A percentile compares a stretch with the other conserved stretches of the same genome.
phyloP scores from a whole-genome alignment of 2,329 filamentous ascomycete genomes.

The Hypoxylon sp. region DNA sequence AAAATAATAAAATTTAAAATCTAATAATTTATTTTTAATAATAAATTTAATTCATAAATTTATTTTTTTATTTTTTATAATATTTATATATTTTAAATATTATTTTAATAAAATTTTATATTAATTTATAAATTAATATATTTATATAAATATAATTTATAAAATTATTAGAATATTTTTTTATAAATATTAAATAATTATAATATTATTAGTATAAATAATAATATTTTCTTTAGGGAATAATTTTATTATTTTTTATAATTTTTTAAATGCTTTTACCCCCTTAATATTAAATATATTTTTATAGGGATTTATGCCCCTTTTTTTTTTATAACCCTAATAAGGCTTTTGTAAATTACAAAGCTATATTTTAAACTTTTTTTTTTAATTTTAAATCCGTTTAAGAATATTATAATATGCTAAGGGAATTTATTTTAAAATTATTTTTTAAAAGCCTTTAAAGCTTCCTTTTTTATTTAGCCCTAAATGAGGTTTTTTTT shows the following conservation, averaged over 20 bases:
- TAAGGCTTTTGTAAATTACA: neutral
- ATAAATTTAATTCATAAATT: neutral
- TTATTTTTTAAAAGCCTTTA: conserved; percentile 1
- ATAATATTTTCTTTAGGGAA: neutral
- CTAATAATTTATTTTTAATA: neutral
- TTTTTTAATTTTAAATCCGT: conserved; percentile 5
- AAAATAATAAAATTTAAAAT: neutral
- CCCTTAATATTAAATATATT: neutral
- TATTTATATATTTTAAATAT: conserved; percentile 1
- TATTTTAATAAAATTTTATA: too few species aligned
- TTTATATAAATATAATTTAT: too few species aligned
- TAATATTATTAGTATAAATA: conserved; percentile 3
- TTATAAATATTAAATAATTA: conserved; percentile 1
- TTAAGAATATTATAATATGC: conserved; percentile 1
- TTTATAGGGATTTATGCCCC: neutral
- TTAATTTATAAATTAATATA: neutral
- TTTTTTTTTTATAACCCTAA: conserved; percentile 1
- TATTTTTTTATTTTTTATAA: neutral
- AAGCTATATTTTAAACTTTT: neutral
- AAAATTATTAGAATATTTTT: neutral
- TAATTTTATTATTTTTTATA: conserved; percentile 1
- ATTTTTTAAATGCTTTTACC: neutral
- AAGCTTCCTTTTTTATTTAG: neutral
- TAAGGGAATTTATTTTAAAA: neutral
- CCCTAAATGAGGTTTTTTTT: neutral